Conservation (phyloP, 805 yeast genomes). For the Yarrowia sp. region DNA sequence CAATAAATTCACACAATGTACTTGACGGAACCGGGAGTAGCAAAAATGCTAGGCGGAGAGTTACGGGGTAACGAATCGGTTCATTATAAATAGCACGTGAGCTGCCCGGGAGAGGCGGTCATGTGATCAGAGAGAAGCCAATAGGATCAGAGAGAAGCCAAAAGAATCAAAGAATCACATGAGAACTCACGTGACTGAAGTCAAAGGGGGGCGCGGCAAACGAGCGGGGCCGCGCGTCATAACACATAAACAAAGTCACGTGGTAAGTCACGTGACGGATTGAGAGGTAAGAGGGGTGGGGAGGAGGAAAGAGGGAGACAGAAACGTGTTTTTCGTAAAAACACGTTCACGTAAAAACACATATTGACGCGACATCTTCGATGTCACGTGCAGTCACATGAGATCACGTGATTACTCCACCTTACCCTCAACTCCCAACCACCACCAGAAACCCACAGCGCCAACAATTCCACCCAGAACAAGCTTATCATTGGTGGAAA, state of each 20-base stretch:
- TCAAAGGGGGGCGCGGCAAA: too few relatives aligned
- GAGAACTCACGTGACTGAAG: background rate
- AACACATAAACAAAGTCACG: constrained; percentile 4
- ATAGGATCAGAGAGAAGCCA: background rate
- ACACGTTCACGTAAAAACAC: too few relatives aligned
- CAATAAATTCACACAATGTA: constrained; percentile 20
- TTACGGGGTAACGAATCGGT: constrained; percentile 39
- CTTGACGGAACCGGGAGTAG: constrained; percentile 37
- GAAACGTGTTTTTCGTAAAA: too few relatives aligned
- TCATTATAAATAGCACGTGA: constrained; percentile 36
- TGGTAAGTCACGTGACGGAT: background rate
- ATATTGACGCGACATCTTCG: background rate
- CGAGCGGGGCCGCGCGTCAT: too few relatives aligned
- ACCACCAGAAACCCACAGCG: constrained; percentile 52
- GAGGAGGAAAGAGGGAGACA: background rate
- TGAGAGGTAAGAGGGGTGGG: background rate
- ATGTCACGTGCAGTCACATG: background rate
- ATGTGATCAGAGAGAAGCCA: background rate
- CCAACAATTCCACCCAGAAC: constrained; percentile 48
- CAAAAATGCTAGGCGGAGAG: constrained; percentile 22
- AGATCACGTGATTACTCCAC: too few relatives aligned
- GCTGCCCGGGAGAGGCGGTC: too few relatives aligned
- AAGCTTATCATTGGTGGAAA: constrained; percentile 46
- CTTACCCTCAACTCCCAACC: constrained; percentile 44
- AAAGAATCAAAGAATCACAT: background rate